Conservation (phyloP, 2,329 filamentous ascomycete species). For the Monosporascus sp. region DNA sequence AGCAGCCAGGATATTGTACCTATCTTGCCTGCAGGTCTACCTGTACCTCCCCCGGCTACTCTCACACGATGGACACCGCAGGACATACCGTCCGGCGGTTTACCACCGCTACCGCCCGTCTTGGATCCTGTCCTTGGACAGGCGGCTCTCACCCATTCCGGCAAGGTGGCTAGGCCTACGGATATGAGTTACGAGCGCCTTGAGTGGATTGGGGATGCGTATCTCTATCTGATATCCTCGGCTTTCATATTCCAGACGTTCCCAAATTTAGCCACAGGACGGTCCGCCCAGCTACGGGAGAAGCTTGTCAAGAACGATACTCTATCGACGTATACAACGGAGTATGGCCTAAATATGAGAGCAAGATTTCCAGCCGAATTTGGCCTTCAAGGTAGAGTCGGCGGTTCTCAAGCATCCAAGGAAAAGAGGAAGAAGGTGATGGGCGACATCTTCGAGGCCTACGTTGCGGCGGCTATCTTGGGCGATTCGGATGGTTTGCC, state of each 20-base stretch:
- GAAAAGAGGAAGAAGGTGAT: constrained; percentile 66
- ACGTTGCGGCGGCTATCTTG: constrained; percentile 72
- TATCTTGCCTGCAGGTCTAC: constrained; percentile 4
- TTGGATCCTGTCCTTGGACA: constrained; percentile 53
- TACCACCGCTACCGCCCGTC: constrained; percentile 59
- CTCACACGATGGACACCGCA: constrained; percentile 46
- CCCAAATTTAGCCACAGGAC: constrained; percentile 57
- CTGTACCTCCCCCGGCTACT: constrained; percentile 17
- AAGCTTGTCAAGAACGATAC: constrained; percentile 75
- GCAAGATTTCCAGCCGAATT: constrained; percentile 52
- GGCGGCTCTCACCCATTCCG: constrained; percentile 64
- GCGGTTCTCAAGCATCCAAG: constrained; percentile 35
- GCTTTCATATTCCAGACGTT: constrained; percentile 72
- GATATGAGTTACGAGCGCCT: constrained; percentile 69
- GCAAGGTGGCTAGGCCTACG: constrained; percentile 31
- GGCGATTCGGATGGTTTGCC: constrained; percentile 60
- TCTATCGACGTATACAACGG: constrained; percentile 61
- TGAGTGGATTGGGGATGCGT: constrained; percentile 86
- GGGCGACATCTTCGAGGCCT: constrained; percentile 88
- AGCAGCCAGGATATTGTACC: not conserved
- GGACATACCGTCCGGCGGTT: constrained; percentile 36
- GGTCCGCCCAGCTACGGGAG: constrained; percentile 72
- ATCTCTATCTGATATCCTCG: constrained; percentile 72
- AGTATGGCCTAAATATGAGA: constrained; percentile 65
- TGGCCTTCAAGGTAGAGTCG: constrained; percentile 26